Percentiles rank a stretch among this genome's conserved stretches.
These are phyloP conservation scores for Aspergillus terreus DNA, from an alignment of 2,329 filamentous ascomycete genomes.

Conservation along the genomic window DNA sequence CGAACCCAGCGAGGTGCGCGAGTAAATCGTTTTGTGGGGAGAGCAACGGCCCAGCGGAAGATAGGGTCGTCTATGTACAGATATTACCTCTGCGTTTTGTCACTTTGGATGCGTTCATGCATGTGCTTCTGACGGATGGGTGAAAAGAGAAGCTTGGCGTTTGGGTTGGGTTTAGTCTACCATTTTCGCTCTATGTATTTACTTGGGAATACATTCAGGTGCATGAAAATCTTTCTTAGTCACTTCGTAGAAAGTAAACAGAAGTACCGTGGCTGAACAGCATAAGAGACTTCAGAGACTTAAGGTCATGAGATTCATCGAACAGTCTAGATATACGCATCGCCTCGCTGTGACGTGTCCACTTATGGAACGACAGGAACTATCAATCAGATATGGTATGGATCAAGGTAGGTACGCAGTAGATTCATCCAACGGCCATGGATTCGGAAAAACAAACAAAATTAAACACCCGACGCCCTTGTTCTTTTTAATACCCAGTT, in stretches of 20 bases:
- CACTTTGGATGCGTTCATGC: neutral
- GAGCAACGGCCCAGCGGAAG: neutral
- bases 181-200: neutral
- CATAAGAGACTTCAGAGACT: neutral
- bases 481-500: conserved; percentile 7
- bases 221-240: too few relatives aligned
- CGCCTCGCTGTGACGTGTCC: neutral
- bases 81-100: neutral
- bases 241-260: too few relatives aligned
- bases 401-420: conserved; percentile 9
- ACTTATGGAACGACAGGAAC: neutral
- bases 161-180: neutral
- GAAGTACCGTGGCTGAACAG: too few relatives aligned
- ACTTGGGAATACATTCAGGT: too few relatives aligned
- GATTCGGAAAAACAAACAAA: conserved; percentile 1
- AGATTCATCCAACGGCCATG: conserved; percentile 9
- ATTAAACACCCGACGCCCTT: conserved; percentile 9
- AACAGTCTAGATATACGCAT: neutral
- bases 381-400: neutral
- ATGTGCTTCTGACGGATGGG: neutral
- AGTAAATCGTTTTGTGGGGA: conserved; percentile 8
- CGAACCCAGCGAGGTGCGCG: conserved; percentile 18
- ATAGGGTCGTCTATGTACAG: neutral
- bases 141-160: neutral
- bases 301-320: neutral